Percentiles rank a stretch among this genome's conserved stretches.
Conservation (phyloP, 208 protist species). For the Leishmania arabica region DNA sequence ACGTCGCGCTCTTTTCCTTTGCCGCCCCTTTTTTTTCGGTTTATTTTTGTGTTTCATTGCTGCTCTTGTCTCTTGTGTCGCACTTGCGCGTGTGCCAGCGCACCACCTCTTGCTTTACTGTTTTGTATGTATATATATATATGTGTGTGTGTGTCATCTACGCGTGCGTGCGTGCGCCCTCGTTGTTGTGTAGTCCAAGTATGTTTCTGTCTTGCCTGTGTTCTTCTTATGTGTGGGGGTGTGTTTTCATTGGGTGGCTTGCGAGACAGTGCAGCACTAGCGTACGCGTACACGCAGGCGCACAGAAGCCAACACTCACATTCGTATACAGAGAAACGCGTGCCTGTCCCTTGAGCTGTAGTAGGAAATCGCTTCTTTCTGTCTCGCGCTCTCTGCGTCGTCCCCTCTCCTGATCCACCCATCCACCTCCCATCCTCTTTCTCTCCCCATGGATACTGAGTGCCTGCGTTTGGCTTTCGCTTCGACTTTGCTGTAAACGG, state of each 20-base stretch:
- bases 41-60: too few relatives aligned
- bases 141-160: not conserved
- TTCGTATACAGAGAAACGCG: not conserved
- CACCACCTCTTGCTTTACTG: not conserved
- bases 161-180: not conserved
- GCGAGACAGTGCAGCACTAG: not conserved
- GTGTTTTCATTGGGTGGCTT: not conserved
- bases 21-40: too few relatives aligned
- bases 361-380: not conserved
- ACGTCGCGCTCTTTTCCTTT: too few relatives aligned
- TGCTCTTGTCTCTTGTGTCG: too few relatives aligned
- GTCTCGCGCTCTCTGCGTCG: not conserved
- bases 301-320: not conserved
- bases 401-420: too few relatives aligned
- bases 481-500: not conserved
- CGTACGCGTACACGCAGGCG: not conserved
- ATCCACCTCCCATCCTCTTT: not conserved
- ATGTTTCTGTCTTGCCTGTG: too few relatives aligned
- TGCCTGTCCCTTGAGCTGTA: not conserved
- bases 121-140: not conserved
- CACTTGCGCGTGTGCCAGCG: not conserved
- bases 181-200: too few relatives aligned
- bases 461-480: too few relatives aligned
- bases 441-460: not conserved
- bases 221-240: too few relatives aligned